phyloP scores from a whole-genome alignment of 2,329 filamentous ascomycete species.

The Penicillium sp. region DNA sequence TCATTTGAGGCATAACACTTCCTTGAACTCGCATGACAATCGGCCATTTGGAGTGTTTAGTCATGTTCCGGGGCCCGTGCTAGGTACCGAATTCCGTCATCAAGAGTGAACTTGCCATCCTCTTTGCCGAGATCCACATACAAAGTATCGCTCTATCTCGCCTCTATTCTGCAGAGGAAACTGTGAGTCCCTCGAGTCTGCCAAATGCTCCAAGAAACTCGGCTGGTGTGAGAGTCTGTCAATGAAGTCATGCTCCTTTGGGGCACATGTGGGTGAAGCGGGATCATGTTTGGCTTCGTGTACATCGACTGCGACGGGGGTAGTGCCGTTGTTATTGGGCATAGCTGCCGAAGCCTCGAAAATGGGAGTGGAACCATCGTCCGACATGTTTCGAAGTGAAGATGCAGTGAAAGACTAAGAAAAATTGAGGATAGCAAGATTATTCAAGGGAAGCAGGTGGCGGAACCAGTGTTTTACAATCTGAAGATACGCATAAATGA shows the following conservation, averaged over 20 bases:
- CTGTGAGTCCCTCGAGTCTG: slow-evolving; percentile 31
- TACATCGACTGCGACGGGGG: background rate
- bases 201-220: slow-evolving; percentile 35
- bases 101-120: background rate
- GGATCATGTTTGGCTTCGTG: background rate
- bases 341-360: background rate
- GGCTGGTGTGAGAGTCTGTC: slow-evolving; percentile 26
- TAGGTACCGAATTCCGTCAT: slow-evolving; percentile 11
- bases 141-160: slow-evolving; percentile 64
- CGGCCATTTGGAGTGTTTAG: slow-evolving; percentile 75
- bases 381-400: background rate
- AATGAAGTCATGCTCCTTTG: slow-evolving; percentile 26
- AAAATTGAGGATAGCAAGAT: background rate
- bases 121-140: slow-evolving; percentile 29
- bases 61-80: slow-evolving; percentile 63
- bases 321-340: background rate
- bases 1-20: slow-evolving; percentile 72
- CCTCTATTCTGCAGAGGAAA: slow-evolving; percentile 36
- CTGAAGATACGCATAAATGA: no score
- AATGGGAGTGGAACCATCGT: background rate
- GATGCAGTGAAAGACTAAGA: background rate
- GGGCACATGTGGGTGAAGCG: background rate
- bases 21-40: slow-evolving; percentile 75
- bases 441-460: background rate
- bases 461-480: no score